phyloP scores from a whole-genome alignment of 108 stramenopile genomes.

The Cyclotella sp. region DNA sequence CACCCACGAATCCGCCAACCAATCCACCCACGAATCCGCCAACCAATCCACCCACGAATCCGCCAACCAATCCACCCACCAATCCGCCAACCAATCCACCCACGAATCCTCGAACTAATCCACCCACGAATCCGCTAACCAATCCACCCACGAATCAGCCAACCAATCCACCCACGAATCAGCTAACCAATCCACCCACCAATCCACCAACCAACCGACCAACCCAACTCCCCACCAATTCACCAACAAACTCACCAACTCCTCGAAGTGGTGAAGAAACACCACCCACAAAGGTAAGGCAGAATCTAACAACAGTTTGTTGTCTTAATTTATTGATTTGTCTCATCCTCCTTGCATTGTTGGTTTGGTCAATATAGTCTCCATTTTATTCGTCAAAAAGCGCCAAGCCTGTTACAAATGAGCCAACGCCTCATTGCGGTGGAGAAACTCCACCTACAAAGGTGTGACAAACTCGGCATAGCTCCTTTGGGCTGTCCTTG shows the following conservation, averaged over 20 bases:
- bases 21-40: background rate
- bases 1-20: background rate
- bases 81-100: background rate
- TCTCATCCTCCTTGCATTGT: too few relatives aligned
- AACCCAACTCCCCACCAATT: background rate
- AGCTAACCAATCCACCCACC: background rate
- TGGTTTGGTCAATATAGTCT: too few relatives aligned
- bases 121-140: background rate
- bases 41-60: background rate
- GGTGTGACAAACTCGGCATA: too few relatives aligned
- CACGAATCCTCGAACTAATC: background rate
- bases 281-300: background rate
- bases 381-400: too few relatives aligned
- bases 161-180: background rate
- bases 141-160: background rate
- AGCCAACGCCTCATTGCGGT: too few relatives aligned
- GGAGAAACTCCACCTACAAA: too few relatives aligned
- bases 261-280: background rate
- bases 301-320: too few relatives aligned
- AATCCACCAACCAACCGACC: background rate
- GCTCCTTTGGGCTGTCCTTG: too few relatives aligned
- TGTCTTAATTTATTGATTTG: too few relatives aligned
- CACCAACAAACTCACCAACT: background rate
- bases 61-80: background rate
- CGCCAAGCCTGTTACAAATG: too few relatives aligned